These are phyloP conservation scores for Acrocalymma vagum DNA, from an alignment of 2,329 filamentous ascomycete species.

Conservation along the genomic window DNA sequence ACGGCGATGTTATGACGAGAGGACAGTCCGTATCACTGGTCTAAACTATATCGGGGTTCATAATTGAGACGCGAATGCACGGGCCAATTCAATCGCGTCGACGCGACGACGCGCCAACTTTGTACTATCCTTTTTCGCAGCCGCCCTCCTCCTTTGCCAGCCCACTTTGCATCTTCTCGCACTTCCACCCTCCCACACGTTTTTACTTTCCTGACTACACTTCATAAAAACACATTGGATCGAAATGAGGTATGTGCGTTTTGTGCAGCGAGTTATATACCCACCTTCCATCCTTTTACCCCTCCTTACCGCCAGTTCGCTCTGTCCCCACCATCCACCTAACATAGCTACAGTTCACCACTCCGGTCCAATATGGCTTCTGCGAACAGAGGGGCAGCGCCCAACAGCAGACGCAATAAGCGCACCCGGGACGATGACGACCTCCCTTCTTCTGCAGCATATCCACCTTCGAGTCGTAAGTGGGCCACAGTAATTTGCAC, in stretches of 20 bases:
- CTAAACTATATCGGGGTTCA: too few relatives aligned
- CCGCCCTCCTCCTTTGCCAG: conserved; percentile 8
- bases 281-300: too few relatives aligned
- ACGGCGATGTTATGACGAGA: too few relatives aligned
- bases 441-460: conserved; percentile 62
- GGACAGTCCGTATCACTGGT: too few relatives aligned
- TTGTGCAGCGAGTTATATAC: too few relatives aligned
- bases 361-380: conserved; percentile 82
- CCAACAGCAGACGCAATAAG: conserved; percentile 68
- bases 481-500: conserved; percentile 27
- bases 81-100: too few relatives aligned
- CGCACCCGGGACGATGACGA: conserved; percentile 72
- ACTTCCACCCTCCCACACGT: conserved; percentile 5
- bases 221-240: conserved; percentile 11
- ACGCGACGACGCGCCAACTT: conserved; percentile 13
- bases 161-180: conserved; percentile 11
- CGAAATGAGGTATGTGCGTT: conserved; percentile 30
- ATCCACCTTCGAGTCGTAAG: conserved; percentile 71
- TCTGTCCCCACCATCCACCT: conserved; percentile 23
- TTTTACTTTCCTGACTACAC: conserved; percentile 7
- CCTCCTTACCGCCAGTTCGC: conserved; percentile 26
- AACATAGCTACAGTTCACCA: conserved; percentile 71
- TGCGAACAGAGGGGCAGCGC: conserved; percentile 76
- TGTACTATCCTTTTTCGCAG: conserved; percentile 8
- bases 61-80: too few relatives aligned